Conservation (phyloP, 805 yeast species). For the Wickerhamomyces bisporus region DNA sequence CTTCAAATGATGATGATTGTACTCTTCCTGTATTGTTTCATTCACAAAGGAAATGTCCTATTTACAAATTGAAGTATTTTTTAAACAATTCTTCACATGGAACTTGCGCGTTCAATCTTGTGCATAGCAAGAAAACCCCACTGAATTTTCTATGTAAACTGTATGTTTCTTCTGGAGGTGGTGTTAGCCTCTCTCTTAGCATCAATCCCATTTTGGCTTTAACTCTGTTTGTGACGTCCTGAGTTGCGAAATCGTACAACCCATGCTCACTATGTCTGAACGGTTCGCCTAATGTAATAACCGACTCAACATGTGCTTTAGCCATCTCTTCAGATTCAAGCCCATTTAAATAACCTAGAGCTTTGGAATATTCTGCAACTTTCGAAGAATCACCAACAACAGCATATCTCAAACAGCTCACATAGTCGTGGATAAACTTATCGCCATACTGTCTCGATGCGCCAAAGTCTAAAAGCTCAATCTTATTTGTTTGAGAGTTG, state of each 20-base stretch:
- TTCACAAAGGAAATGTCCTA: background rate
- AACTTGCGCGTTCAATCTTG: conserved; percentile 75
- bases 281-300: conserved; percentile 89
- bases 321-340: conserved; percentile 82
- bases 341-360: conserved; percentile 88
- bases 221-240: conserved; percentile 92
- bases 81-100: conserved; percentile 74
- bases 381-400: conserved; percentile 58
- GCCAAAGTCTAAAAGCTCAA: conserved; percentile 91
- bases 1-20: background rate
- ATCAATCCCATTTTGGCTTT: conserved; percentile 81
- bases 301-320: conserved; percentile 89
- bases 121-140: conserved; percentile 88
- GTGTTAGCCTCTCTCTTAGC: conserved; percentile 87
- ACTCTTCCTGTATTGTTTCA: background rate
- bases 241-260: conserved; percentile 67
- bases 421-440: conserved; percentile 64
- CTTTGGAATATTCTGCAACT: conserved; percentile 60
- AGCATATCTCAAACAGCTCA: conserved; percentile 69
- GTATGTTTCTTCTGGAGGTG: conserved; percentile 98
- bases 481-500: conserved; percentile 61
- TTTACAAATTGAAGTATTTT: conserved; percentile 46
- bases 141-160: conserved; percentile 93
- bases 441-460: conserved; percentile 79
- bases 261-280: conserved; percentile 53